Conservation (phyloP, 2,329 filamentous ascomycete species). For the Pseudocercospora crystallina region DNA sequence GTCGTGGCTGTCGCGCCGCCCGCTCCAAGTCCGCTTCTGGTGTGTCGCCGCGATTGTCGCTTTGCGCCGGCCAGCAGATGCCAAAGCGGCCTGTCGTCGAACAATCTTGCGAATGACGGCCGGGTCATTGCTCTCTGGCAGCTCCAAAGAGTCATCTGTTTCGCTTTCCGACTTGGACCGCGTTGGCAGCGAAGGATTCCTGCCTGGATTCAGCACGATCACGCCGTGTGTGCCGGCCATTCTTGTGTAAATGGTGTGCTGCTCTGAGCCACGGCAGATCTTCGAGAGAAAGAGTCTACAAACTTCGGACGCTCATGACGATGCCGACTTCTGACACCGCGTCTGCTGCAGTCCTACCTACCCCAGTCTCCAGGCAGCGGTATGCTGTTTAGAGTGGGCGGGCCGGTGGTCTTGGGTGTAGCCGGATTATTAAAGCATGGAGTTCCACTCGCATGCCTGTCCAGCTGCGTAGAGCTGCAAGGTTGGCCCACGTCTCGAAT, state of each 20-base stretch:
- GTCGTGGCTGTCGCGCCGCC: no score
- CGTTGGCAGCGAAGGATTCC: conserved; percentile 8
- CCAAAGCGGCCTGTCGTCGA: conserved; percentile 20
- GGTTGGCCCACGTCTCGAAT: no score
- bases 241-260: neutral
- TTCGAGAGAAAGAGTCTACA: neutral
- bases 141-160: conserved; percentile 3
- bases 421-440: no score
- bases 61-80: conserved; percentile 17
- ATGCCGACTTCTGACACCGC: no score
- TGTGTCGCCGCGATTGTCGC: conserved; percentile 18
- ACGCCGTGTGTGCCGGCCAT: conserved; percentile 13
- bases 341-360: neutral
- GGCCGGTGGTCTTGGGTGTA: no score
- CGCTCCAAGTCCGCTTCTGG: conserved; percentile 7
- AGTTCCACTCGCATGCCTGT: no score
- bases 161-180: conserved; percentile 7
- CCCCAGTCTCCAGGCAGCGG: neutral
- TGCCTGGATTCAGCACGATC: conserved; percentile 13
- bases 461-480: no score
- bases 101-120: conserved; percentile 19
- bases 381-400: neutral
- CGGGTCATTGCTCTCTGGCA: conserved; percentile 21
- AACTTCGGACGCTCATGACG: no score
- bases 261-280: neutral